Base-by-base conservation (phyloP, 805 yeast genomes). In the Komagataella pastoris region DNA sequence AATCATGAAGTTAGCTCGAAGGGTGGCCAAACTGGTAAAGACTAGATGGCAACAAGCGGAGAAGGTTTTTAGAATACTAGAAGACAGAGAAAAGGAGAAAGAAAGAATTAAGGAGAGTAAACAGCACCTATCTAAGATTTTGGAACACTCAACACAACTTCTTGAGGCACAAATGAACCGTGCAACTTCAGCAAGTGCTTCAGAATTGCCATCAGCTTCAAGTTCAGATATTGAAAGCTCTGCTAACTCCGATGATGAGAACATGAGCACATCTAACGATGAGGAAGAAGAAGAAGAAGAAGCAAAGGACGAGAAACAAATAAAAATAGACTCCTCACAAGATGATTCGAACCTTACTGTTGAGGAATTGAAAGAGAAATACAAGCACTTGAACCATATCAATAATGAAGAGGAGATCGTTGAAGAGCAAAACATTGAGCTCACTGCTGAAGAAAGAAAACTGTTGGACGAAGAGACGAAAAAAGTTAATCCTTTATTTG, bases 31-130 rank as follows among this genome's bases (percentile, higher is more conserved):
- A 58, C 88, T 89, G 47, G 97, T 93, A 8, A 84, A 84, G 65
- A 88, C 83, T 63, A 81, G 93, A 60, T 93, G 99, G 99, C 70
- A 75, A 19, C 74, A 89, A 49, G 99, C 97, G 2, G 87, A 83
- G 55, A 88, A 86, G 63, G 95, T 88, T 1, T 83, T 77, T 61
- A 74, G 73, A 49, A 85, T 81, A 14, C 70, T 86, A 54, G 93
- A 86, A 61, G 82, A 83, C 48, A 80, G 83, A 54, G 88, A 85
- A 57, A 83, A 77, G 54, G 96, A 88, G 58, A 90, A 86, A 56
- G 75, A 84, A 58, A 84, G 88, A 61, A 79, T 86, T 51, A 77
- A 79, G 7, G 81, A 84, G 60, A 96, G 97, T 44, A 85, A 89
- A 61, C 86, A 87, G 59, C 96, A 90, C 62, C 72, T 91, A 52